phyloP scores from a whole-genome alignment of 1,139 yeast genomes.

The Yamadazyma epiphylla region DNA sequence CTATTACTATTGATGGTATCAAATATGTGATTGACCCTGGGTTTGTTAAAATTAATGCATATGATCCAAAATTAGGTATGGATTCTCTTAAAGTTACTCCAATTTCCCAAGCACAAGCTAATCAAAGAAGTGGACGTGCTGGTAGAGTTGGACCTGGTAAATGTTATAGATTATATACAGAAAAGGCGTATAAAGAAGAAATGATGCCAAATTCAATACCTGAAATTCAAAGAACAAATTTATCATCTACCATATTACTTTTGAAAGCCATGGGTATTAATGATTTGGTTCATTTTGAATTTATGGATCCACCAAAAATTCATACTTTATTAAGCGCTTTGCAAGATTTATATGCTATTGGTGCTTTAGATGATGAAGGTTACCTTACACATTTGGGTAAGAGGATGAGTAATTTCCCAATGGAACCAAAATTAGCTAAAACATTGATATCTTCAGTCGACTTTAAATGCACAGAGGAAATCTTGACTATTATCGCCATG shows the following conservation, averaged over 20 bases:
- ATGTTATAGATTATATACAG: slow-evolving; percentile 73
- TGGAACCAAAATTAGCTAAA: slow-evolving; percentile 90
- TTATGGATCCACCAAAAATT: slow-evolving; percentile 92
- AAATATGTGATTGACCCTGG: slow-evolving; percentile 79
- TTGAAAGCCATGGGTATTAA: slow-evolving; percentile 94
- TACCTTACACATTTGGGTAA: slow-evolving; percentile 69
- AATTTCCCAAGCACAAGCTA: slow-evolving; percentile 79
- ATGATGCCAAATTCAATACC: slow-evolving; percentile 86
- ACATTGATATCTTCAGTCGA: slow-evolving; percentile 74
- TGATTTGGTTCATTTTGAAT: slow-evolving; percentile 74
- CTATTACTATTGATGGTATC: slow-evolving; percentile 77
- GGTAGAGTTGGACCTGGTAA: slow-evolving; percentile 87
- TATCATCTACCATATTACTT: slow-evolving; percentile 81
- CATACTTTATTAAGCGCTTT: slow-evolving; percentile 73
- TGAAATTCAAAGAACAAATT: slow-evolving; percentile 88
- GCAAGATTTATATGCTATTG: slow-evolving; percentile 76
- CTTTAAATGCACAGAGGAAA: slow-evolving; percentile 76
- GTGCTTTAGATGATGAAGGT: slow-evolving; percentile 82
- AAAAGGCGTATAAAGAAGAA: slow-evolving; percentile 62
- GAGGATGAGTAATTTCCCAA: slow-evolving; percentile 89
- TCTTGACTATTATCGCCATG: slow-evolving; percentile 86
- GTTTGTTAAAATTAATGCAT: slow-evolving; percentile 72
- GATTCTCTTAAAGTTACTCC: slow-evolving; percentile 71
- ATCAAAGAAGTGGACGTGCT: slow-evolving; percentile 80
- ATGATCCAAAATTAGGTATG: slow-evolving; percentile 75